A percentile compares a stretch with the other conserved stretches of the same genome.
Evolutionary conservation across 2,329 filamentous ascomycete species (phyloP).

Genomic region (Cercospora sp.): DNA sequence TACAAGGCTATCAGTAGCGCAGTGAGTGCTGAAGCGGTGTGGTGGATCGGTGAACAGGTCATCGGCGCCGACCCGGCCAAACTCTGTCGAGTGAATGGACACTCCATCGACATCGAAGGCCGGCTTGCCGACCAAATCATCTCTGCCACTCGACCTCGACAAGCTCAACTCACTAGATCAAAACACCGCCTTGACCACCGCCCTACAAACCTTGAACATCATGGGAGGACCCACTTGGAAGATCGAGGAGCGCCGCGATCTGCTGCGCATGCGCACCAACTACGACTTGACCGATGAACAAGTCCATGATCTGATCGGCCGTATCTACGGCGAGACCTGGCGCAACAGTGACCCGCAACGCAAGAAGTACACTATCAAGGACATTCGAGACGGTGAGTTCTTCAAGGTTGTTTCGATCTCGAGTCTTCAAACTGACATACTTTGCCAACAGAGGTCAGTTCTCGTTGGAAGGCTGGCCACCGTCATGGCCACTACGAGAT

Average conservation of each 20-base stretch:
- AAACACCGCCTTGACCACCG: too few relatives aligned
- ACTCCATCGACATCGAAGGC: neutral
- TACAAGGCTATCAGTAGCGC: neutral
- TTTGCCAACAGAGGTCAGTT: neutral
- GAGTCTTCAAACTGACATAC: neutral
- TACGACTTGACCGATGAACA: neutral
- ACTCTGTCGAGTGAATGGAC: neutral
- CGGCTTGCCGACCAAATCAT: neutral
- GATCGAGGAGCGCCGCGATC: constrained; percentile 3
- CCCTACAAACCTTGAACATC: too few relatives aligned
- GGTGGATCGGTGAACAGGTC: neutral
- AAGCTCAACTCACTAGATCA: neutral
- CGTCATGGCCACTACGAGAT: neutral
- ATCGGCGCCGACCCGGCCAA: neutral
- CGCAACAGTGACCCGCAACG: neutral
- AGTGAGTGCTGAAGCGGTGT: neutral
- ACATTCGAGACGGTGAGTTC: constrained; percentile 8
- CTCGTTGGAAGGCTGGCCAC: neutral
- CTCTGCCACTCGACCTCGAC: neutral
- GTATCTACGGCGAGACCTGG: constrained; percentile 6
- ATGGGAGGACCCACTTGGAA: neutral
- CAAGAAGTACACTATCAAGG: neutral
- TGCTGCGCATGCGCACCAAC: constrained; percentile 5
- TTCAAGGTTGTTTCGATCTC: too few relatives aligned
- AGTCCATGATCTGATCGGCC: constrained; percentile 13